Conservation (phyloP, 2,329 filamentous ascomycete genomes). For the Herpotrichia juniperi region DNA sequence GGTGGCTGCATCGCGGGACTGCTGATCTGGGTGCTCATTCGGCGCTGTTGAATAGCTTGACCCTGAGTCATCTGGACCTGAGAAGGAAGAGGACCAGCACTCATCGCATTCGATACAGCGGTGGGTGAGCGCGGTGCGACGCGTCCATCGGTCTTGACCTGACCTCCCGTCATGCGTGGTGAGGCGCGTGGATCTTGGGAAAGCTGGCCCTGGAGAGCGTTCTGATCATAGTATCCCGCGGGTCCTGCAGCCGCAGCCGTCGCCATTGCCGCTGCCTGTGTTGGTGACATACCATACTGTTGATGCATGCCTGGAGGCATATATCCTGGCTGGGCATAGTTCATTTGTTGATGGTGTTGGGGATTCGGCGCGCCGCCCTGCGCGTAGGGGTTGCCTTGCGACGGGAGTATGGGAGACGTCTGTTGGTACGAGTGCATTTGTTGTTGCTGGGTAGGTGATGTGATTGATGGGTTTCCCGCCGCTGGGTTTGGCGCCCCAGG, state of each 20-base stretch:
- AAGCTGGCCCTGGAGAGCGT: constrained; percentile 66
- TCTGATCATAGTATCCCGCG: constrained; percentile 70
- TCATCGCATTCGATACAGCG: constrained; percentile 68
- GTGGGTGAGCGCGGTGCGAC: constrained; percentile 78
- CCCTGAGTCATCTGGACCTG: constrained; percentile 47
- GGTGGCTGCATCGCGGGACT: constrained; percentile 66
- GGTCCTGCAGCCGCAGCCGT: constrained; percentile 91
- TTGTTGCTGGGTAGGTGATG: constrained; percentile 69
- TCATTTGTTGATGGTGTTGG: constrained; percentile 72
- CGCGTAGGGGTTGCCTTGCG: constrained; percentile 67
- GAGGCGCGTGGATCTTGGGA: constrained; percentile 66
- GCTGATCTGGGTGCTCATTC: constrained; percentile 50
- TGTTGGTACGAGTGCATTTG: constrained; percentile 61
- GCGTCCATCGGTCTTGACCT: constrained; percentile 70
- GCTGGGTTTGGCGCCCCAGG: constrained; percentile 43
- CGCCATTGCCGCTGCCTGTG: constrained; percentile 91
- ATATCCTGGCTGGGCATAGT: constrained; percentile 83
- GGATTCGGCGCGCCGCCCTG: constrained; percentile 68
- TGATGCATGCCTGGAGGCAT: constrained; percentile 74
- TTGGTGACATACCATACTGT: constrained; percentile 77
- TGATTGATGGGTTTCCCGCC: constrained; percentile 59
- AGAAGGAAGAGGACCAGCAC: constrained; percentile 42
- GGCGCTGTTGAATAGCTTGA: constrained; percentile 43
- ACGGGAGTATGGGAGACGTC: constrained; percentile 79
- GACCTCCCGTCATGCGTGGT: constrained; percentile 73